Percentiles rank a stretch among this genome's conserved stretches.
phyloP scores from a whole-genome alignment of 805 yeast species.

The Saccharomycopsis schoenii region DNA sequence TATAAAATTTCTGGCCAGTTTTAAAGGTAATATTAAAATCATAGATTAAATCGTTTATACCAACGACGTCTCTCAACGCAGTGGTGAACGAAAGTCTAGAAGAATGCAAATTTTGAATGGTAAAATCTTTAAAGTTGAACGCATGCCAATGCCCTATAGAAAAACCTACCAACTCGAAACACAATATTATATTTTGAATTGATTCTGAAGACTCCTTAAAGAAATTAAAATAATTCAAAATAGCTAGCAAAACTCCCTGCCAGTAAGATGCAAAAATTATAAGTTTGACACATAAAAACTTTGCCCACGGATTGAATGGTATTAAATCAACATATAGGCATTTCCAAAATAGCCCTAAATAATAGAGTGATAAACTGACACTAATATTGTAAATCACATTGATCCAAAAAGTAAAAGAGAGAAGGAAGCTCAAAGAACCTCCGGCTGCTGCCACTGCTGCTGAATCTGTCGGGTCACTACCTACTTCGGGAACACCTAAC shows the following conservation, averaged over 20 bases:
- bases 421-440: constrained; percentile 13
- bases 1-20: constrained; percentile 61
- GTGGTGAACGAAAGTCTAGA: constrained; percentile 48
- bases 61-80: constrained; percentile 72
- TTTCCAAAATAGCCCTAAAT: constrained; percentile 86
- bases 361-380: constrained; percentile 74
- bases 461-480: constrained; percentile 14
- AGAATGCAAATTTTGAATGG: constrained; percentile 47
- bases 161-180: constrained; percentile 77
- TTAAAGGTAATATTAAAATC: constrained; percentile 65
- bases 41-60: constrained; percentile 62
- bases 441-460: constrained; percentile 33
- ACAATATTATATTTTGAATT: constrained; percentile 70
- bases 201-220: constrained; percentile 32
- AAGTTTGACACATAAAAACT: constrained; percentile 84
- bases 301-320: constrained; percentile 82
- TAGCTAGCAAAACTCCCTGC: constrained; percentile 68
- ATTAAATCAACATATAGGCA: constrained; percentile 69
- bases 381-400: constrained; percentile 66
- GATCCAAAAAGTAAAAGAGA: constrained; percentile 51
- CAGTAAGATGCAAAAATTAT: constrained; percentile 97
- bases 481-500: constrained; percentile 26
- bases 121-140: constrained; percentile 69
- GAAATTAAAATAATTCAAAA: constrained; percentile 39
- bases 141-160: constrained; percentile 85